phyloP scores from a whole-genome alignment of 306 rosid genomes.

The Arachis stenosperma region DNA sequence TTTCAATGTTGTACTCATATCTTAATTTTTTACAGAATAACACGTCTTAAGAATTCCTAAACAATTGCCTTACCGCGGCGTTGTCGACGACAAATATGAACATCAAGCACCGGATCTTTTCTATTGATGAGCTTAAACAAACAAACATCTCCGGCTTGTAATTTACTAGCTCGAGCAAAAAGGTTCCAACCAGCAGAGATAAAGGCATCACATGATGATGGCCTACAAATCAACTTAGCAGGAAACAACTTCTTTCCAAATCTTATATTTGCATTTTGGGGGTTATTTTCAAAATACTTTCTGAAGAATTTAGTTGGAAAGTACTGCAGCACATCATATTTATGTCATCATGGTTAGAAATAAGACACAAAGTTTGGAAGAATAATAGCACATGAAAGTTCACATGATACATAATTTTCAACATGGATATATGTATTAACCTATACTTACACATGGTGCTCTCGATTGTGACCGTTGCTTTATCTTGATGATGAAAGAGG shows the following conservation, averaged over 20 bases:
- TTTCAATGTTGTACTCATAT: too few species aligned
- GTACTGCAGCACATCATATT: neutral
- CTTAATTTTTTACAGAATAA: neutral
- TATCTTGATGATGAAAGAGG: neutral
- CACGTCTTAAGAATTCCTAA: neutral
- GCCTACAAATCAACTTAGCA: neutral
- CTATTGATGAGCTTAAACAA: slow-evolving; percentile 5
- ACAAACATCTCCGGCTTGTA: slow-evolving; percentile 9
- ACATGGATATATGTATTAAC: too few species aligned
- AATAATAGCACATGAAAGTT: too few species aligned
- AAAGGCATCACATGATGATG: neutral
- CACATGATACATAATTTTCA: neutral
- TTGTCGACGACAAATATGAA: neutral
- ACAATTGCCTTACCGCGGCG: neutral
- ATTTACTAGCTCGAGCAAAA: neutral
- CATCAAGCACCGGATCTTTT: neutral
- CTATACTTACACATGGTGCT: too few species aligned
- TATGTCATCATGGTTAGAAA: neutral
- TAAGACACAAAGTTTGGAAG: neutral
- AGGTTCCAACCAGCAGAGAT: slow-evolving; percentile 21
- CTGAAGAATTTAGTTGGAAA: neutral
- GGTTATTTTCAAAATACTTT: too few species aligned
- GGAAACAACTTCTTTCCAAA: neutral
- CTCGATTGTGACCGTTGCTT: neutral
- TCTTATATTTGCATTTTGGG: neutral